Evolutionary conservation across 2,329 filamentous ascomycete genomes (phyloP), one percentile per base, ranked within the genome.

Genomic region (Chrysosporium keratinophilum): DNA sequence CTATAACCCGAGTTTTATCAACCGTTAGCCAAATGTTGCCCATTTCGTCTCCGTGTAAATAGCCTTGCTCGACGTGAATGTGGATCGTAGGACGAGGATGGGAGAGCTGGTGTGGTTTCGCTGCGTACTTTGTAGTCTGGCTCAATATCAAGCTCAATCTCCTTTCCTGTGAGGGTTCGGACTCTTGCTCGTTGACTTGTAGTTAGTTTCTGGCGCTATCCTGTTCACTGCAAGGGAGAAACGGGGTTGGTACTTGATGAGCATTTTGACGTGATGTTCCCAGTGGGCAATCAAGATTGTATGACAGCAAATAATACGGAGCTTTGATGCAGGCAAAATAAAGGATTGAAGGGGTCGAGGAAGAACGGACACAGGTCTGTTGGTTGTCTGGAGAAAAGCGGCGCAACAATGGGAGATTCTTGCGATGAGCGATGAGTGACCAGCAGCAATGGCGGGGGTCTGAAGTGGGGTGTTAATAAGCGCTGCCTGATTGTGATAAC

Each of bases 91-190:
- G 28, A 23, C 20, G 23, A 46, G 41, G 49, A 10, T 43, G 41
- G 51, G 15, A 9, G 11, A 40, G 15, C 43, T 41, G 31, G 46
- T n/a, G 15, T 15, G 39, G 19, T 10, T 19, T 19, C 15, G 23
- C 23, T 0, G 23, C 50, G 52, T 63, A 94, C 90, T 80, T 90
- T 95, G 79, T 95, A 95, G 66, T 88, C 84, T 51, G 82, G 78
- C 77, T 97, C 93, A 69, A 98, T 95, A 68, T 97, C 90, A 65
- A 98, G 83, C 78, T 97, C 91, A 70, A 97, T 97, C 76, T 98
- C 89, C 78, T 97, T 97, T 67, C 93, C 93, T 60, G 93, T 97
- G 60, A 98, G 83, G 59, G 93, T 98, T 69, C 93, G 87, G 69
- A 98, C 91, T 79, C 91, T n/a, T 98, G 63, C 42, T 41, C 12